phyloP scores from a whole-genome alignment of 2,329 filamentous ascomycete species.

The Aaosphaeria arxii region DNA sequence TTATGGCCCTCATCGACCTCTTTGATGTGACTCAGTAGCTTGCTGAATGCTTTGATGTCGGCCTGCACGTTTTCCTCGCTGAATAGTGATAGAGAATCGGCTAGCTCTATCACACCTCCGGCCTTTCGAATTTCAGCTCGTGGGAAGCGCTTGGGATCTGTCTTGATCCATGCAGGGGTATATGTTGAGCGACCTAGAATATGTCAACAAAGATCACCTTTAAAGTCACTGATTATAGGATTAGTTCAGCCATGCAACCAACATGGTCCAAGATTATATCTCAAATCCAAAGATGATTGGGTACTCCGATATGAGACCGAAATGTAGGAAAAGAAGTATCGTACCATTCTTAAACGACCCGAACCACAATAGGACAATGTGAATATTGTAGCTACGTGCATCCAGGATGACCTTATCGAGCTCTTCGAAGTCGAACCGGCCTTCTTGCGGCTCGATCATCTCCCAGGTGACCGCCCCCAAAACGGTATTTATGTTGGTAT shows the following conservation, averaged over 20 bases:
- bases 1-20: slow-evolving; percentile 43
- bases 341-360: slow-evolving; percentile 44
- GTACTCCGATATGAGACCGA: too few relatives aligned
- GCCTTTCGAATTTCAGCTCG: slow-evolving; percentile 24
- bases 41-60: slow-evolving; percentile 35
- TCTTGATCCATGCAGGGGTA: slow-evolving; percentile 39
- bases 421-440: slow-evolving; percentile 37
- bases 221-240: too few relatives aligned
- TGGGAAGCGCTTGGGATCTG: slow-evolving; percentile 27
- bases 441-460: slow-evolving; percentile 41
- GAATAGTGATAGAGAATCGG: slow-evolving; percentile 38
- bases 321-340: not conserved
- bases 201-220: not conserved
- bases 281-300: too few relatives aligned
- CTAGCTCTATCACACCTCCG: slow-evolving; percentile 19
- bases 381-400: slow-evolving; percentile 31
- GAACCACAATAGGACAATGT: slow-evolving; percentile 42
- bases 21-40: slow-evolving; percentile 36
- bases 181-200: slow-evolving; percentile 36
- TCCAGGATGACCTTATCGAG: slow-evolving; percentile 35
- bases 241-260: not conserved
- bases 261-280: not conserved
- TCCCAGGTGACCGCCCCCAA: slow-evolving; percentile 44
- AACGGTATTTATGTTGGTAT: slow-evolving; percentile 40
- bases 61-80: slow-evolving; percentile 25